Evolutionary conservation across 805 yeast genomes (phyloP).

Genomic region (Hanseniaspora guilliermondii): DNA sequence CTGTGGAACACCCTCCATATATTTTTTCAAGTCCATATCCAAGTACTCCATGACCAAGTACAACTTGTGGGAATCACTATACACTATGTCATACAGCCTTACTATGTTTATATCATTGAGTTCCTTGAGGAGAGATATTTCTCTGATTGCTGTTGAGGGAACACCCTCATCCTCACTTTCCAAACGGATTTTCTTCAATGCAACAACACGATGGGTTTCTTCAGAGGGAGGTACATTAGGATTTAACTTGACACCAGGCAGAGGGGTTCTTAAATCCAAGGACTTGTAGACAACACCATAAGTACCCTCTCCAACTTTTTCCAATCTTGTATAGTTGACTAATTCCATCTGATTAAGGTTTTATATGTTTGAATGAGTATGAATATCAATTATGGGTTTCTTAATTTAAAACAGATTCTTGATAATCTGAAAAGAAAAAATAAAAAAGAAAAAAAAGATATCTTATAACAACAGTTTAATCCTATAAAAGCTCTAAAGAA

Average conservation of each 20-base stretch:
- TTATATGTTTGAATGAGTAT: too few relatives aligned
- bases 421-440: too few relatives aligned
- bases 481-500: too few relatives aligned
- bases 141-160: conserved; percentile 95
- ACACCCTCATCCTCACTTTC: conserved; percentile 94
- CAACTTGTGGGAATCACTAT: conserved; percentile 80
- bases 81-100: conserved; percentile 86
- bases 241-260: neutral
- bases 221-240: neutral
- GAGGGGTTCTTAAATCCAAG: conserved; percentile 49
- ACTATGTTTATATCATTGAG: conserved; percentile 86
- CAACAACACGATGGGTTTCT: conserved; percentile 73
- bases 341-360: conserved; percentile 53
- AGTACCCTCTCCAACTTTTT: conserved; percentile 94
- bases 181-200: conserved; percentile 83
- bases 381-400: too few relatives aligned
- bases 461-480: too few relatives aligned
- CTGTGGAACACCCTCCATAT: conserved; percentile 80
- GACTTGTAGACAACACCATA: conserved; percentile 98
- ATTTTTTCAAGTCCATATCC: conserved; percentile 86
- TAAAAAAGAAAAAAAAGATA: too few relatives aligned
- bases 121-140: conserved; percentile 90
- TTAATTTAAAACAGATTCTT: too few relatives aligned
- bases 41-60: conserved; percentile 86
- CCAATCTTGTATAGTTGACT: conserved; percentile 83